A percentile compares a stretch with the other conserved stretches of the same genome.
Conservation (phyloP, 345 rosid genomes). For the Barbarea vulgaris region DNA sequence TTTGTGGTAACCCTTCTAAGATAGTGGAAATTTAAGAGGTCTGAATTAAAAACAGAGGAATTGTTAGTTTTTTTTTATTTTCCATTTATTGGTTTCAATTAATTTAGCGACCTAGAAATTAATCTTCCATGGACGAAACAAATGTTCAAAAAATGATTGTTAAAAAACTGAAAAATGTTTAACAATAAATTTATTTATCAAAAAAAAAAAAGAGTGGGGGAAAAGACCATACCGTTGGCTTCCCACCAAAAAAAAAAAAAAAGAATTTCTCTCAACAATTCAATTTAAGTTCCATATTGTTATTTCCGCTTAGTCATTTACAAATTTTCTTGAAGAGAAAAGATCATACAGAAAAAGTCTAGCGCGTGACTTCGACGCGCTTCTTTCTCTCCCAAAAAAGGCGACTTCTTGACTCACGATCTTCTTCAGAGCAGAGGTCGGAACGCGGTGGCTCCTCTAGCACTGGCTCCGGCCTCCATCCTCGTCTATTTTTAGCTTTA, state of each 20-base stretch:
- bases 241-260: background rate
- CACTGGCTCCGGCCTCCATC: no score
- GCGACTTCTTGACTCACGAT: no score
- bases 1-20: conserved; percentile 11
- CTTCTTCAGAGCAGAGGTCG: no score
- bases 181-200: conserved; percentile 1
- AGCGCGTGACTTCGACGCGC: no score
- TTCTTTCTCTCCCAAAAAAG: no score
- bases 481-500: no score
- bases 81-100: background rate
- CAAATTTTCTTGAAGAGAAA: background rate
- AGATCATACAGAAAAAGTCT: no score
- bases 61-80: background rate
- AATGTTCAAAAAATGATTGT: background rate
- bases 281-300: conserved; percentile 5
- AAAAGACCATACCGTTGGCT: conserved; percentile 20
- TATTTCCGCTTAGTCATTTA: background rate
- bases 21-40: background rate
- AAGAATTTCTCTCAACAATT: background rate
- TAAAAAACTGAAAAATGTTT: conserved; percentile 3
- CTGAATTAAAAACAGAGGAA: conserved; percentile 1
- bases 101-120: background rate
- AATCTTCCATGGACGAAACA: background rate
- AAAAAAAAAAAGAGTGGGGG: conserved; percentile 27
- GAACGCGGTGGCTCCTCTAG: no score